These are phyloP conservation scores for Tolypocladium inflatum DNA, from an alignment of 2,329 filamentous ascomycete genomes.

Conservation along the genomic window DNA sequence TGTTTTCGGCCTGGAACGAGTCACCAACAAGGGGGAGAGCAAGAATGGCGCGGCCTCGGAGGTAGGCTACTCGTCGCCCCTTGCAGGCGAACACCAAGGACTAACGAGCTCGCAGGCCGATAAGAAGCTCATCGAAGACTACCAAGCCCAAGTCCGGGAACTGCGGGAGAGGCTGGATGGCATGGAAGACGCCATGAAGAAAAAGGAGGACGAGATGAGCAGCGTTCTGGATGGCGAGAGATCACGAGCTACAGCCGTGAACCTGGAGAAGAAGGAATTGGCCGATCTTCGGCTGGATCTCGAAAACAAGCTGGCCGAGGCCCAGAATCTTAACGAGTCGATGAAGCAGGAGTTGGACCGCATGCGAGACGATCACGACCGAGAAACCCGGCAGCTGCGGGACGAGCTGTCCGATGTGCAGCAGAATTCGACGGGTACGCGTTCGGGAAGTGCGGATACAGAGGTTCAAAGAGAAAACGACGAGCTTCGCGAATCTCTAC, in stretches of 20 bases:
- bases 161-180: constrained; percentile 64
- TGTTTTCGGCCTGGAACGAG: constrained; percentile 41
- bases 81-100: not conserved
- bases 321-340: constrained; percentile 68
- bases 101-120: constrained; percentile 40
- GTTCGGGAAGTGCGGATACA: constrained; percentile 28
- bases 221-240: constrained; percentile 50
- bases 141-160: constrained; percentile 66
- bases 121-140: constrained; percentile 67
- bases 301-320: constrained; percentile 64
- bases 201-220: constrained; percentile 63
- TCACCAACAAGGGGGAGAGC: constrained; percentile 16
- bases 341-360: constrained; percentile 71
- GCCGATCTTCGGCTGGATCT: constrained; percentile 54
- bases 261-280: constrained; percentile 63
- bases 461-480: constrained; percentile 61
- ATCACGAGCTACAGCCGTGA: constrained; percentile 37
- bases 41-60: constrained; percentile 24
- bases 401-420: constrained; percentile 35
- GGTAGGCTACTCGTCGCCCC: constrained; percentile 18
- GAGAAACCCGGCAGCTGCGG: constrained; percentile 52
- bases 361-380: constrained; percentile 58
- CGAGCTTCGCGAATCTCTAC: constrained; percentile 53
- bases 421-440: constrained; percentile 15
- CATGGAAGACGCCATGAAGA: constrained; percentile 59